These are phyloP conservation scores for Backusella australiensis DNA, from an alignment of 192 early-diverging fungal genomes.

Conservation along the genomic window DNA sequence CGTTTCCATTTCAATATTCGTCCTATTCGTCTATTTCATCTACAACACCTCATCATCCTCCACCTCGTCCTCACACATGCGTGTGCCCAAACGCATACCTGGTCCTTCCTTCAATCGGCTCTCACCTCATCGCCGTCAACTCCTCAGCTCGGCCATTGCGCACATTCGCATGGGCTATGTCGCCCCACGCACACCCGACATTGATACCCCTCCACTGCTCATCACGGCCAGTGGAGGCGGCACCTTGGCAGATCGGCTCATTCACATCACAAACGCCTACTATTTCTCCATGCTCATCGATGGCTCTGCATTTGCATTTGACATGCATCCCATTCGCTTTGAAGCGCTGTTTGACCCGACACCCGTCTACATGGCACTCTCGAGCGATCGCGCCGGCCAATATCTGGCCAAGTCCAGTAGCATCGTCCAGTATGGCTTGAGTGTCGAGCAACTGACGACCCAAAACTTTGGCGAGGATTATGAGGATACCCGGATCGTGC, in stretches of 20 bases:
- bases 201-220: slow-evolving; percentile 25
- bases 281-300: slow-evolving; percentile 26
- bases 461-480: background rate
- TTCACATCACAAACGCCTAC: slow-evolving; percentile 20
- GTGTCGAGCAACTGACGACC: background rate
- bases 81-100: background rate
- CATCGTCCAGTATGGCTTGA: too few relatives aligned
- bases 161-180: slow-evolving; percentile 28
- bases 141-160: slow-evolving; percentile 14
- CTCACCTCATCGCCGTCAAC: background rate
- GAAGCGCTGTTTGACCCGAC: slow-evolving; percentile 23
- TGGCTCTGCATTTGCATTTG: slow-evolving; percentile 22
- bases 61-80: background rate
- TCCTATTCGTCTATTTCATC: background rate
- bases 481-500: background rate
- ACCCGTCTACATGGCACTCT: slow-evolving; percentile 17
- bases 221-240: slow-evolving; percentile 3
- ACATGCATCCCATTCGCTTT: slow-evolving; percentile 19
- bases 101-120: slow-evolving; percentile 5
- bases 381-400: slow-evolving; percentile 7
- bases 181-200: slow-evolving; percentile 26
- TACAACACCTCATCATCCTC: too few relatives aligned
- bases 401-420: slow-evolving; percentile 7
- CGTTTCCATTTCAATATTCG: background rate
- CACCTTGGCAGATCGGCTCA: slow-evolving; percentile 15